Evolutionary conservation across 441 rosid genomes (phyloP).

Genomic region (Flueggea neowawraea): DNA sequence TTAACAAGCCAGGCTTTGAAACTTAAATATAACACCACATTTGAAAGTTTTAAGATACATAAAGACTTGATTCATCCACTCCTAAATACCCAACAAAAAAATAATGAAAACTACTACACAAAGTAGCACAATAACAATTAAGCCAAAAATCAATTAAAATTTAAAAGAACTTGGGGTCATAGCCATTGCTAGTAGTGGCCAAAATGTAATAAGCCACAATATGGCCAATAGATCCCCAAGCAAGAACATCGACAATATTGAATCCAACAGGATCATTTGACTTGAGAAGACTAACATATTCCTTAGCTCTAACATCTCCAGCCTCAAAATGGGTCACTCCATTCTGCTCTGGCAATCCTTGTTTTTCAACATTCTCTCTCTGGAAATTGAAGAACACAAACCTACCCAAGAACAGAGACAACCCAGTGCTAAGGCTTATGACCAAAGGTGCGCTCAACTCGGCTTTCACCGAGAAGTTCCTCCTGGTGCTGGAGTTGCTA

Average conservation of each 20-base stretch:
- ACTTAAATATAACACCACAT: too few relatives aligned
- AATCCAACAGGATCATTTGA: constrained; percentile 96
- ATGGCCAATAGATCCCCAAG: constrained; percentile 99
- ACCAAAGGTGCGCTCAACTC: constrained; percentile 72
- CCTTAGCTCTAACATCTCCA: constrained; percentile 89
- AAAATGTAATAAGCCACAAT: constrained; percentile 94
- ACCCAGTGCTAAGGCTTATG: constrained; percentile 92
- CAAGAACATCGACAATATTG: constrained; percentile 93
- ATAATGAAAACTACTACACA: too few relatives aligned
- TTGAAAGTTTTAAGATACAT: too few relatives aligned
- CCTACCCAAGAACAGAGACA: constrained; percentile 88
- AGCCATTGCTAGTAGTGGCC: constrained; percentile 95
- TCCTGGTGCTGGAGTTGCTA: constrained; percentile 10
- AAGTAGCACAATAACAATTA: too few relatives aligned
- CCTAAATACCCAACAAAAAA: too few relatives aligned
- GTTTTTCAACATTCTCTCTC: constrained; percentile 93
- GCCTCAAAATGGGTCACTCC: constrained; percentile 95
- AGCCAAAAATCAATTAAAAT: too few relatives aligned
- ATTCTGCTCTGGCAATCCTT: constrained; percentile 89
- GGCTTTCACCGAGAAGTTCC: constrained; percentile 40
- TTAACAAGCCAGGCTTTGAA: too few relatives aligned
- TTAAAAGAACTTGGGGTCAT: constrained; percentile 77
- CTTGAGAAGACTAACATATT: constrained; percentile 83
- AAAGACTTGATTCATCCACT: too few relatives aligned
- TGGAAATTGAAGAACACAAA: constrained; percentile 99